phyloP scores from a whole-genome alignment of 2,329 filamentous ascomycete genomes.

The Phaeosphaeria sp. region DNA sequence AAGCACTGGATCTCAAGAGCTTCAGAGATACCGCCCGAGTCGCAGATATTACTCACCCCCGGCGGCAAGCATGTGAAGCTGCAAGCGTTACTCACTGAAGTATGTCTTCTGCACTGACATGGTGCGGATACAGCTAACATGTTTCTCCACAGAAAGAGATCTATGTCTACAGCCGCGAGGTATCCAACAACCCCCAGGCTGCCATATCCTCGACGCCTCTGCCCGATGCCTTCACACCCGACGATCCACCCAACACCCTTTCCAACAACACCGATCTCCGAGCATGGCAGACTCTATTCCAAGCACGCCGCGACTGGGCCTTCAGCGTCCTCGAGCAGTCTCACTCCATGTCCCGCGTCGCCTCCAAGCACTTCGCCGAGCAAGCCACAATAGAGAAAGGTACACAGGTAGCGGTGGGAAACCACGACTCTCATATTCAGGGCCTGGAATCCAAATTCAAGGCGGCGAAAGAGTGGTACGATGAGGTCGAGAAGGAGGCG shows the following conservation, averaged over 20 bases:
- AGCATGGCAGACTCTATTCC: constrained; percentile 90
- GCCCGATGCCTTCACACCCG: constrained; percentile 65
- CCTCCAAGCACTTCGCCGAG: constrained; percentile 72
- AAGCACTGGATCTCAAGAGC: constrained; percentile 79
- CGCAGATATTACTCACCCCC: constrained; percentile 86
- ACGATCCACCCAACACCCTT: constrained; percentile 77
- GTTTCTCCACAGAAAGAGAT: constrained; percentile 73
- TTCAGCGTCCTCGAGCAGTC: constrained; percentile 73
- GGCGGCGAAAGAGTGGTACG: constrained; percentile 74
- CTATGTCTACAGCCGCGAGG: constrained; percentile 84
- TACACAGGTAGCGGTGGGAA: constrained; percentile 83
- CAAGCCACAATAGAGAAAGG: constrained; percentile 79
- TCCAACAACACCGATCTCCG: constrained; percentile 78
- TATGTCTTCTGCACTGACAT: constrained; percentile 46
- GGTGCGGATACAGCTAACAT: constrained; percentile 6
- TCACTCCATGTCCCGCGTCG: constrained; percentile 65
- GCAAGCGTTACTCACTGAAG: constrained; percentile 81
- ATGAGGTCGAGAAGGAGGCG: constrained; percentile 72
- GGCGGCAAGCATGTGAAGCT: constrained; percentile 84
- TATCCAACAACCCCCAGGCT: constrained; percentile 52
- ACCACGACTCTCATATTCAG: constrained; percentile 77
- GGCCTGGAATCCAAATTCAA: constrained; percentile 73
- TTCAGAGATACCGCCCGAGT: constrained; percentile 74
- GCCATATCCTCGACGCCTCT: constrained; percentile 61
- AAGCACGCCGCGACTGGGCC: constrained; percentile 81